phyloP scores from a whole-genome alignment of 768 basidiomycete species.

The Boletus subparvulus region DNA sequence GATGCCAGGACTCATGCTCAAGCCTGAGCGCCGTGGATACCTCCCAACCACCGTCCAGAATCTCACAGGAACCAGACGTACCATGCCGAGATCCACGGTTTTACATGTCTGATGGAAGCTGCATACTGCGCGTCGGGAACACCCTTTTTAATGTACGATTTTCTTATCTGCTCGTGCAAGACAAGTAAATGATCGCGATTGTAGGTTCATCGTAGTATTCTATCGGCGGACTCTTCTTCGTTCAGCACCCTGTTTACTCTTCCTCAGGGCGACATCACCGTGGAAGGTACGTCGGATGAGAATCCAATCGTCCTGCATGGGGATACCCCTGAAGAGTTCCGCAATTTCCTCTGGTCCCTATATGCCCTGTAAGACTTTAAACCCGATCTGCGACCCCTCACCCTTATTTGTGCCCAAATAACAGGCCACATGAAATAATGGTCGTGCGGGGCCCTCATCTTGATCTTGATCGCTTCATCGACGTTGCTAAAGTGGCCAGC shows the following conservation, averaged over 20 bases:
- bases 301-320: slow-evolving; percentile 64
- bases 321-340: slow-evolving; percentile 64
- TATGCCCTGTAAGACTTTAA: slow-evolving; percentile 61
- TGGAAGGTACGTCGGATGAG: slow-evolving; percentile 63
- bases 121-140: slow-evolving; percentile 59
- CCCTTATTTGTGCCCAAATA: slow-evolving; percentile 1
- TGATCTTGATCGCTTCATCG: slow-evolving; percentile 54
- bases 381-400: background rate
- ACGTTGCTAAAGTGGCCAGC: slow-evolving; percentile 64
- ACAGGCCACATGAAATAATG: slow-evolving; percentile 62
- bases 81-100: slow-evolving; percentile 48
- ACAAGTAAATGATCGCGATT: background rate
- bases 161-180: background rate
- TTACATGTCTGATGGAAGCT: slow-evolving; percentile 70
- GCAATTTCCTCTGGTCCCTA: slow-evolving; percentile 72
- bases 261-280: slow-evolving; percentile 51
- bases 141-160: slow-evolving; percentile 65
- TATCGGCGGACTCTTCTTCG: slow-evolving; percentile 62
- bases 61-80: slow-evolving; percentile 9
- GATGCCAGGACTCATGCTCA: slow-evolving; percentile 7
- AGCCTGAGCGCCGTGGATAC: background rate
- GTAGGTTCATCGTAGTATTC: slow-evolving; percentile 58
- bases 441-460: slow-evolving; percentile 46
- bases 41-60: background rate
- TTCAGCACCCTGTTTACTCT: slow-evolving; percentile 68